These are phyloP conservation scores for Termitomyces sp. DNA, from an alignment of 768 basidiomycete genomes.

Conservation along the genomic window DNA sequence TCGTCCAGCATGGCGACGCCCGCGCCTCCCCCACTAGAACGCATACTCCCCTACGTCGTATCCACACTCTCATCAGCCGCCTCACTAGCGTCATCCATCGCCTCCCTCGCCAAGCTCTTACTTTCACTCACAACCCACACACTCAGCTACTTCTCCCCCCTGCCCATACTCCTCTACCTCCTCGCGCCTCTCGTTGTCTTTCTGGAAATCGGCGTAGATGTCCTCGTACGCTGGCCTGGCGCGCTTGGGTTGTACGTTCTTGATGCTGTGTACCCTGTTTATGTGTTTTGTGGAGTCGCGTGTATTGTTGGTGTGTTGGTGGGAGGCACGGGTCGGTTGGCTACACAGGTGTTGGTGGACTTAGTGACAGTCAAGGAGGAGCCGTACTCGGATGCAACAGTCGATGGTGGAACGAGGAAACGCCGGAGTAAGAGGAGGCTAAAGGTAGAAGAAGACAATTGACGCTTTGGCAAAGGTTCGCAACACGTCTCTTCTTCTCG, in stretches of 20 bases:
- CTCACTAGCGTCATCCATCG: neutral
- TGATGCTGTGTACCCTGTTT: conserved; percentile 47
- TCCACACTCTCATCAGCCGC: conserved; percentile 6
- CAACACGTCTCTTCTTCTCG: too few species aligned
- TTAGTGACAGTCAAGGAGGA: neutral
- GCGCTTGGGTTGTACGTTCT: conserved; percentile 29
- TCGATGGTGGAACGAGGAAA: neutral
- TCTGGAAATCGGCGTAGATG: conserved; percentile 31
- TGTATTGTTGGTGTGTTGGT: conserved; percentile 45
- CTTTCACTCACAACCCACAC: neutral
- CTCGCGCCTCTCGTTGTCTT: conserved; percentile 45
- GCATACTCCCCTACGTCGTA: conserved; percentile 11
- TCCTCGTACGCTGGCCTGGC: conserved; percentile 44
- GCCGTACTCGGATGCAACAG: neutral
- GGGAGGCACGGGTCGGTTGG: conserved; percentile 31
- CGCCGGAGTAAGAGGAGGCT: neutral
- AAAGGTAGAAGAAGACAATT: conserved; percentile 1
- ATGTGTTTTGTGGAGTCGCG: conserved; percentile 52
- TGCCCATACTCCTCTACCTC: conserved; percentile 32
- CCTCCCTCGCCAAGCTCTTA: neutral
- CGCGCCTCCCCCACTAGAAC: conserved; percentile 12
- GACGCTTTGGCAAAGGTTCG: too few species aligned
- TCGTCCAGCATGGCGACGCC: neutral
- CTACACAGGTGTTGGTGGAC: conserved; percentile 11
- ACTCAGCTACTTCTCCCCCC: conserved; percentile 16